These are phyloP conservation scores for Chenopodium album DNA, from an alignment of 148 eudicot genomes.

Conservation along the genomic window DNA sequence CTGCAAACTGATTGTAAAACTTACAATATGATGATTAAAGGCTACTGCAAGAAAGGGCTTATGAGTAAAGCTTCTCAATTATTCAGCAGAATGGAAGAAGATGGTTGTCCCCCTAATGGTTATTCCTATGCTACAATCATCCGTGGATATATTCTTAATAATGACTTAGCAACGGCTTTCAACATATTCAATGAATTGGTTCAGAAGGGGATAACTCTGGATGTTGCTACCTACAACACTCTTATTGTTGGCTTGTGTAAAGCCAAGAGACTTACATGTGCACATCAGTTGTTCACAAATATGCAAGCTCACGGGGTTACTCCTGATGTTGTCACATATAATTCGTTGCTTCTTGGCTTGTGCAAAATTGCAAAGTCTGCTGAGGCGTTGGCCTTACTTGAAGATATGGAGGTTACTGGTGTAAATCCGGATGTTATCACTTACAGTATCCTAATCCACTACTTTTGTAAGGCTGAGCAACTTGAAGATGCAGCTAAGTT, in stretches of 20 bases:
- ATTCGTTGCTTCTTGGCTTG: neutral
- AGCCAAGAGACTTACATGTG: too few relatives aligned
- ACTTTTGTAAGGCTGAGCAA: too few relatives aligned
- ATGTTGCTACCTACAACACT: too few relatives aligned
- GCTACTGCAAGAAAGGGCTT: neutral
- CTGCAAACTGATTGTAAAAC: too few relatives aligned
- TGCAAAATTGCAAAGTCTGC: neutral
- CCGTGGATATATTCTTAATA: neutral
- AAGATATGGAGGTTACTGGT: too few relatives aligned
- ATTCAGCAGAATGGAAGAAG: constrained; percentile 5
- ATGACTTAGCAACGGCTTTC: neutral
- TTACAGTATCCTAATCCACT: too few relatives aligned
- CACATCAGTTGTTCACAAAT: too few relatives aligned
- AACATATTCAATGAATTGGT: neutral
- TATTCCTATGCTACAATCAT: constrained; percentile 10
- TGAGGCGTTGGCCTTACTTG: too few relatives aligned
- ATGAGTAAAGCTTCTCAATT: neutral
- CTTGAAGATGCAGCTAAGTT: too few relatives aligned
- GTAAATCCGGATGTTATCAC: too few relatives aligned
- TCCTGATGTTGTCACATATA: neutral
- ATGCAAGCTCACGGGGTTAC: neutral
- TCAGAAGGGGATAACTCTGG: neutral
- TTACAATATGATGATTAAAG: too few relatives aligned
- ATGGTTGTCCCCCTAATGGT: neutral
- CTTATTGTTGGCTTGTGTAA: neutral